A percentile compares a stretch with the other conserved stretches of the same genome.
Conservation (phyloP, 2,329 filamentous ascomycete genomes). For the Seiridium unicorne region DNA sequence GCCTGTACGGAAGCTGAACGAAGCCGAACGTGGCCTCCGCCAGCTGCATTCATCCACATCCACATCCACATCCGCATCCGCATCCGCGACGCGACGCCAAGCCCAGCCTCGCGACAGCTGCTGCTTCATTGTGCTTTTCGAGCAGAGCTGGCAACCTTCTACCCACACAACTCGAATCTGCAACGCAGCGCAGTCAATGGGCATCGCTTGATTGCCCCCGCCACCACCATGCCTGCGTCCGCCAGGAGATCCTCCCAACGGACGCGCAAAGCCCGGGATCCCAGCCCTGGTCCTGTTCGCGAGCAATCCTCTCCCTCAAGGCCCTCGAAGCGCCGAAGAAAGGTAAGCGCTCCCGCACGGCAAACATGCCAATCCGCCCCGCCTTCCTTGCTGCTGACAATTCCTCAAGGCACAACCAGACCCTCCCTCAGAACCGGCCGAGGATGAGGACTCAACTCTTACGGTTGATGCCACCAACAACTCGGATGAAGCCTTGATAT, state of each 20-base stretch:
- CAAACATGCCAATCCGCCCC: too few species aligned
- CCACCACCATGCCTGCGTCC: conserved; percentile 35
- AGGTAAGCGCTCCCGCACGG: conserved; percentile 35
- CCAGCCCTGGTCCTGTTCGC: conserved; percentile 28
- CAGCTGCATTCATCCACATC: not conserved
- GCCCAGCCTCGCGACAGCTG: not conserved
- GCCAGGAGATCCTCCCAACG: conserved; percentile 34
- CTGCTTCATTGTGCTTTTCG: not conserved
- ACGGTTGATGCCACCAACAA: conserved; percentile 33
- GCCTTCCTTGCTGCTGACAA: conserved; percentile 9
- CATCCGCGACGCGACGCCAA: not conserved
- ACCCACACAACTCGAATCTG: not conserved
- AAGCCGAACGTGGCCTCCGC: too few species aligned
- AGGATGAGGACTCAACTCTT: conserved; percentile 43
- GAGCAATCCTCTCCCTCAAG: conserved; percentile 59
- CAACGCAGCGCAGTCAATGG: conserved; percentile 1
- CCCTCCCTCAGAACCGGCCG: conserved; percentile 40
- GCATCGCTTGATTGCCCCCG: not conserved
- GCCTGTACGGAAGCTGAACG: too few species aligned
- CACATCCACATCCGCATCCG: not conserved
- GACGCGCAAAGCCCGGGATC: conserved; percentile 30
- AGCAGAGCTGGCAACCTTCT: not conserved
- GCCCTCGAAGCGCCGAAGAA: conserved; percentile 64
- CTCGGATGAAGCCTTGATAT: conserved; percentile 50
- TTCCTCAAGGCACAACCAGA: conserved; percentile 19